Evolutionary conservation across 257 asterid species (phyloP).

Genomic region (Nicotiana knightiana): DNA sequence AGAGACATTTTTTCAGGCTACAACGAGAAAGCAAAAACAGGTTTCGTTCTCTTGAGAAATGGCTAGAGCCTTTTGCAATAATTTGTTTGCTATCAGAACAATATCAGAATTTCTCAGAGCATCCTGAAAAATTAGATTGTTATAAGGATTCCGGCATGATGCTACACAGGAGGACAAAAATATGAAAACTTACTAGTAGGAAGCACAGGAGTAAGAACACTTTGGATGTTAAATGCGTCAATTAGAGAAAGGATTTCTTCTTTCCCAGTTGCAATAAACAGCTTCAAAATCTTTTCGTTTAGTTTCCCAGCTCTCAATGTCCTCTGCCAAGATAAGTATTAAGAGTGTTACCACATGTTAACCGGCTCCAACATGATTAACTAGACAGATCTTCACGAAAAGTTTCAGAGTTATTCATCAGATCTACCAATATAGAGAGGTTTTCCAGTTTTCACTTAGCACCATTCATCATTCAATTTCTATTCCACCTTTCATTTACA

Average conservation of each 20-base stretch:
- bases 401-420: not conserved
- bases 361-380: not conserved
- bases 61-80: not conserved
- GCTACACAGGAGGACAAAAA: not conserved
- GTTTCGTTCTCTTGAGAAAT: not conserved
- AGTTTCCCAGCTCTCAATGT: conserved; percentile 87
- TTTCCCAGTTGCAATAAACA: conserved; percentile 78
- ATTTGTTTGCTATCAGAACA: conserved; percentile 7
- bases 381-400: not conserved
- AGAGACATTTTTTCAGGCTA: conserved; percentile 17
- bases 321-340: conserved; percentile 44
- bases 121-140: conserved; percentile 45
- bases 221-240: conserved; percentile 63
- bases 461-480: not conserved
- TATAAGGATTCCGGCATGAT: conserved; percentile 8
- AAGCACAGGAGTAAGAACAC: conserved; percentile 37
- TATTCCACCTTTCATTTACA: not conserved
- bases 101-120: conserved; percentile 63
- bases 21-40: not conserved
- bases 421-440: not conserved
- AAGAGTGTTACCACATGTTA: not conserved
- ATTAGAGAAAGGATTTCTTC: conserved; percentile 73
- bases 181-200: conserved; percentile 35
- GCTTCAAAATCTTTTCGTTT: conserved; percentile 77
- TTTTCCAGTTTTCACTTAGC: not conserved